A percentile compares a stretch with the other conserved stretches of the same genome.
Conservation (phyloP, 768 basidiomycete genomes). For the Boletus reticuloceps region DNA sequence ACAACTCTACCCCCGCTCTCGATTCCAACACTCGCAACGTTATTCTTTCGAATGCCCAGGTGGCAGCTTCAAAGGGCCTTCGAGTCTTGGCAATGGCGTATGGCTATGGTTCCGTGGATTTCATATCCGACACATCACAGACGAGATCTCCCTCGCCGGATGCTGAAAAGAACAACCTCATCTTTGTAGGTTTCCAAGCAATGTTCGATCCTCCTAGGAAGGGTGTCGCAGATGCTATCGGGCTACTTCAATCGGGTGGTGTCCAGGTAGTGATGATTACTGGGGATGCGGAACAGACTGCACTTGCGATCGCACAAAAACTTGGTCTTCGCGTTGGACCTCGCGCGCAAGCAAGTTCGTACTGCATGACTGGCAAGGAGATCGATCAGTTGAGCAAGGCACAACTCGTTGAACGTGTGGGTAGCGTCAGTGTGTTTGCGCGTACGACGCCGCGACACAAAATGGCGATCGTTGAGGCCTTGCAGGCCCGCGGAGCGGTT, state of each 20-base stretch:
- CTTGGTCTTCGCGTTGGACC: slow-evolving; percentile 74
- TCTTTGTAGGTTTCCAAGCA: slow-evolving; percentile 91
- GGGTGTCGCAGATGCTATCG: slow-evolving; percentile 90
- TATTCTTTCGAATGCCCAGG: slow-evolving; percentile 69
- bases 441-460: slow-evolving; percentile 96
- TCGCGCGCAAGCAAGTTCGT: slow-evolving; percentile 31
- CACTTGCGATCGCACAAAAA: slow-evolving; percentile 81
- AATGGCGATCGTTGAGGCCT: slow-evolving; percentile 95
- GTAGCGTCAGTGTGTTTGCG: slow-evolving; percentile 84
- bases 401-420: slow-evolving; percentile 82
- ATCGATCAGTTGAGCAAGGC: slow-evolving; percentile 82
- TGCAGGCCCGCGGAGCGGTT: slow-evolving; percentile 83
- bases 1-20: slow-evolving; percentile 81
- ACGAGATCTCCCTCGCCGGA: slow-evolving; percentile 32
- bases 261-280: slow-evolving; percentile 99
- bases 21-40: slow-evolving; percentile 65
- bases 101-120: slow-evolving; percentile 62
- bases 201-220: slow-evolving; percentile 95
- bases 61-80: slow-evolving; percentile 71
- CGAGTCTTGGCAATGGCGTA: slow-evolving; percentile 93
- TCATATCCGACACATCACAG: slow-evolving; percentile 24
- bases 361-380: slow-evolving; percentile 72
- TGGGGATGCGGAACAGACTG: slow-evolving; percentile 90
- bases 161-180: slow-evolving; percentile 51
- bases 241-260: slow-evolving; percentile 75